Percentiles rank a stretch among this genome's conserved stretches.
Conservation (phyloP, 2,329 filamentous ascomycete genomes). For the Dryadomyces sulphureus region DNA sequence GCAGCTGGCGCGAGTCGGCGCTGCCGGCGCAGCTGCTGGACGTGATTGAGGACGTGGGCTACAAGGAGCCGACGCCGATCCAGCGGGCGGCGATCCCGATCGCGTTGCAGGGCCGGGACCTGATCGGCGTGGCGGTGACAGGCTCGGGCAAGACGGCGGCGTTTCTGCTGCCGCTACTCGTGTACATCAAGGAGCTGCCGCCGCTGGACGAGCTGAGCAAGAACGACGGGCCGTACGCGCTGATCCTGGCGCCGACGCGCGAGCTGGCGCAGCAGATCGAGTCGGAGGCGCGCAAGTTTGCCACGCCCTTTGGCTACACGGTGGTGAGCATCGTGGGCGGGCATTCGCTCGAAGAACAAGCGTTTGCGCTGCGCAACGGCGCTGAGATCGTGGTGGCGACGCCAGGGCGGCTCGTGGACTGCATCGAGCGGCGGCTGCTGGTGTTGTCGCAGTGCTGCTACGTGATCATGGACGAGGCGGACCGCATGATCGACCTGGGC, state of each 20-base stretch:
- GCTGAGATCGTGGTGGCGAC: constrained; percentile 99
- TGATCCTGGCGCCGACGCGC: constrained; percentile 90
- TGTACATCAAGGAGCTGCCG: constrained; percentile 86
- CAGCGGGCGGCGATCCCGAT: constrained; percentile 93
- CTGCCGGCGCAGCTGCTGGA: constrained; percentile 65
- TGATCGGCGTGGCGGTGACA: constrained; percentile 96
- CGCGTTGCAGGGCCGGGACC: constrained; percentile 76
- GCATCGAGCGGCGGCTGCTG: constrained; percentile 81
- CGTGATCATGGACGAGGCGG: constrained; percentile 98
- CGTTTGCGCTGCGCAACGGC: constrained; percentile 76
- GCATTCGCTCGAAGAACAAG: constrained; percentile 87
- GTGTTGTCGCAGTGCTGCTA: constrained; percentile 96
- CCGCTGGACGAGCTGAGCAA: constrained; percentile 73
- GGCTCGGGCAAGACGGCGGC: constrained; percentile 97
- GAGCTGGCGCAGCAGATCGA: constrained; percentile 98
- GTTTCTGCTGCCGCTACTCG: constrained; percentile 79
- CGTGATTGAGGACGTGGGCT: constrained; percentile 73
- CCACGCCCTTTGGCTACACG: constrained; percentile 76
- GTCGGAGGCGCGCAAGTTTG: constrained; percentile 84
- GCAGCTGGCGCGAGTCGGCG: constrained; percentile 75
- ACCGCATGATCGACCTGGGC: constrained; percentile 96
- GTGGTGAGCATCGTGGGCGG: constrained; percentile 97
- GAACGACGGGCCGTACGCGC: constrained; percentile 92
- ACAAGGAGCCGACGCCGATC: constrained; percentile 80
- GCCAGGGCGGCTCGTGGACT: constrained; percentile 90